phyloP scores from a whole-genome alignment of 495 filamentous ascomycete species.

The Hypoxylon lienhwacheense region DNA sequence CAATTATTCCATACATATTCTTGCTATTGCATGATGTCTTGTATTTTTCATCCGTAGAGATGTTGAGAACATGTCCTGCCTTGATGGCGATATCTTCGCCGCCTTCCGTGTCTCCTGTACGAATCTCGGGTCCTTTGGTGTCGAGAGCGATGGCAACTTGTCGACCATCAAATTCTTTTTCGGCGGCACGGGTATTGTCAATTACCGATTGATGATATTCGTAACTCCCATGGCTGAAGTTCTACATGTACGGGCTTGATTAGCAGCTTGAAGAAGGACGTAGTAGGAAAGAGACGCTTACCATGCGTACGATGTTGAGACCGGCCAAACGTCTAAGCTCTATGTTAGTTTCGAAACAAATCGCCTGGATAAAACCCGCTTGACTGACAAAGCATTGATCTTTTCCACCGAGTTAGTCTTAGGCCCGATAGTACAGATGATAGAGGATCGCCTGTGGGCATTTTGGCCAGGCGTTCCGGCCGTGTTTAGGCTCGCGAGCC shows the following conservation, averaged over 20 bases:
- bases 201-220: conserved; percentile 95
- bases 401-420: conserved; percentile 98
- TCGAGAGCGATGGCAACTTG: conserved; percentile 96
- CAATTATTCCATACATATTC: conserved; percentile 77
- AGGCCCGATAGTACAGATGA: conserved; percentile 98
- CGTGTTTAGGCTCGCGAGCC: conserved; percentile 77
- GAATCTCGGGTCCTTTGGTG: conserved; percentile 98
- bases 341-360: conserved; percentile 5
- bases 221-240: conserved; percentile 97
- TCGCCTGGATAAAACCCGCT: background rate
- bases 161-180: conserved; percentile 71
- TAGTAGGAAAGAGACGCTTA: background rate
- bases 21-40: conserved; percentile 77
- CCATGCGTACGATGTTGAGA: conserved; percentile 89
- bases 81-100: conserved; percentile 87
- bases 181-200: conserved; percentile 86
- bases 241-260: conserved; percentile 41
- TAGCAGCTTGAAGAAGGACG: background rate
- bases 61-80: conserved; percentile 80
- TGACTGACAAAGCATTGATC: conserved; percentile 75
- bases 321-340: conserved; percentile 54
- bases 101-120: conserved; percentile 85
- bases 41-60: conserved; percentile 97
- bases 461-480: conserved; percentile 72
- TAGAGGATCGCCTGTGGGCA: conserved; percentile 92